Evolutionary conservation across 148 eudicot species (phyloP), one percentile per base, ranked within the genome.

Genomic region (Rhododendron molle): DNA sequence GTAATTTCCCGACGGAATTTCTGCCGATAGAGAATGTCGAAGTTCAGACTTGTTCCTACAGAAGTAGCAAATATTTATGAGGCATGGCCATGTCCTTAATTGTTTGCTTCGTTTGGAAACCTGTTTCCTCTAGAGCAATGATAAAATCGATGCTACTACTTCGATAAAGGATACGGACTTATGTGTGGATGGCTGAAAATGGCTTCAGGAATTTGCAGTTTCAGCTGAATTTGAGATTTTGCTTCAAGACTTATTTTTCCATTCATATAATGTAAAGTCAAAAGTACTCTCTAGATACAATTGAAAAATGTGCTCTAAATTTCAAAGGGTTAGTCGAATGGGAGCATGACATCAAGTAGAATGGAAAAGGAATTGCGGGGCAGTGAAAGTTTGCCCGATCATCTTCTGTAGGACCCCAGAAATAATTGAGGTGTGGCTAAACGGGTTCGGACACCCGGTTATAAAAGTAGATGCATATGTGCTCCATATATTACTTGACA

Each of bases 1-100:
- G 99, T 89, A 76, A 90, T 80, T 96, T 88, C 34, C 99, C 99
- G 4, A 73, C 85, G 2, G 99, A 94, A 8, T 85, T 81, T 20
- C 81, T 94, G 81, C 92, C 96, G 0, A 92, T 96, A 36, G 97
- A 96, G 16, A 86, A 91, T 71, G 85, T 95, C 78, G 81, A 92
- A 82, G 72, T 92, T 47, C 92, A 89, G 85, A 88, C 82, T 50
- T 96, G 98, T 84, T 90, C 92, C 69, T 93, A 86, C 65, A 83
- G 83, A 78, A 83, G 84, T 40, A n/a, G n/a, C n/a, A 85, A 88
- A 28, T 71, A 81, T 85, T 78, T 83, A 15, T 87, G 83, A 84
- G 83, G 54, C 38, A 80, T 7, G 60, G 7, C 12, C 30, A 5
- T 34, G 69, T 49, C 20, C 78, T 10, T 28, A 16, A 26, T 7